Percentiles rank a stretch among this genome's conserved stretches.
Evolutionary conservation across 768 basidiomycete species (phyloP).

Genomic region (Mycena floridula): DNA sequence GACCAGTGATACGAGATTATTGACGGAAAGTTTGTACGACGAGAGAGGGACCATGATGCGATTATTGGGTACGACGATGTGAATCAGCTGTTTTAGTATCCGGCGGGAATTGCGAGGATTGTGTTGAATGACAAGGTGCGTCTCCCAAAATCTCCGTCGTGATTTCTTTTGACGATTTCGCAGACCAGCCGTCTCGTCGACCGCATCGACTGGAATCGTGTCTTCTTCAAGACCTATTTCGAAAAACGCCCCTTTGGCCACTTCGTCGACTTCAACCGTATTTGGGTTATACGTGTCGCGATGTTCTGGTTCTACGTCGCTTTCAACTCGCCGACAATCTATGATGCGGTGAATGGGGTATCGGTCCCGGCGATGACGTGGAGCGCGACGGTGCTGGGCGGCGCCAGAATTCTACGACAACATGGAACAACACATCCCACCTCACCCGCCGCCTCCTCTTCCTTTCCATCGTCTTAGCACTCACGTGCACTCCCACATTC

Average conservation of each 20-base stretch:
- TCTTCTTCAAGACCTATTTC: constrained; percentile 98
- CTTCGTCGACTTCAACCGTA: constrained; percentile 98
- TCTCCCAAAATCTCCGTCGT: not conserved
- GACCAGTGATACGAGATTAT: constrained; percentile 97
- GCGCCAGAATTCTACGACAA: constrained; percentile 96
- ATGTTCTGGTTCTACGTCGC: constrained; percentile 96
- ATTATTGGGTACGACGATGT: constrained; percentile 99
- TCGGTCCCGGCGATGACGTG: constrained; percentile 79
- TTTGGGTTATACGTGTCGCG: constrained; percentile 96
- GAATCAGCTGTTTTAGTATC: constrained; percentile 99
- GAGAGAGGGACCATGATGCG: constrained; percentile 87
- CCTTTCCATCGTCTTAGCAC: constrained; percentile 80
- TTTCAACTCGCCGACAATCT: constrained; percentile 87
- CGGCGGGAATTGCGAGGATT: constrained; percentile 94
- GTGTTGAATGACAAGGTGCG: constrained; percentile 80
- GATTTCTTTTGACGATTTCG: not conserved
- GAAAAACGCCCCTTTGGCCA: constrained; percentile 97
- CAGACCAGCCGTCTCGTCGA: constrained; percentile 92
- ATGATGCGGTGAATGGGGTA: constrained; percentile 48
- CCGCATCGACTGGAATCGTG: constrained; percentile 92
- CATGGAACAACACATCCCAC: constrained; percentile 99
- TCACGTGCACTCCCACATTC: constrained; percentile 91
- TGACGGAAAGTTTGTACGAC: constrained; percentile 90
- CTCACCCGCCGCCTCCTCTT: constrained; percentile 88
- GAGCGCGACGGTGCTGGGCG: constrained; percentile 92